Evolutionary conservation across 2,329 filamentous ascomycete genomes (phyloP), one percentile per base, ranked within the genome.

Genomic region (Xylaria sp.): DNA sequence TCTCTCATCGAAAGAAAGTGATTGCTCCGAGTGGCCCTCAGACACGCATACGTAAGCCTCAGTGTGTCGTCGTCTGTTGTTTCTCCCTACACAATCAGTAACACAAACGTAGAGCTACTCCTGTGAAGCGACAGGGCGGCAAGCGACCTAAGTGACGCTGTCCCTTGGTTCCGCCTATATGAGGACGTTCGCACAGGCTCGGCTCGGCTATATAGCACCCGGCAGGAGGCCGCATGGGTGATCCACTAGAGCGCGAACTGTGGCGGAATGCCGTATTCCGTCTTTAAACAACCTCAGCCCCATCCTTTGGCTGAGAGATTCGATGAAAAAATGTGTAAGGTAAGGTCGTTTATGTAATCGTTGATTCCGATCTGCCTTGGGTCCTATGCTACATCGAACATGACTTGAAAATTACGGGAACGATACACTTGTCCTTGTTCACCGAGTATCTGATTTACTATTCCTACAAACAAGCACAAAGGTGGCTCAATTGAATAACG

Each of bases 1-100:
- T 44, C 41, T 46, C 41, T 46, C 41, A n/a, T 46, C 41, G 15
- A 46, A 46, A 18, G 41, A 46, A 10, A 44, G 46, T n/a, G 9
- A 23, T 34, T 7, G 37, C 20, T 58, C 34, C 12, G 44, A 57
- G 57, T 54, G 57, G 18, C 44, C 44, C 54, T 55, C 62, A 69
- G 66, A 69, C 66, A 69, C 44, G 44, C 39, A 34, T 10, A 52
- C 56, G 55, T 51, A 28, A 37, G n/a, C 32, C 32, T 46, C 23
- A 15, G 8, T 25, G 18, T 41, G 37, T 57, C 20, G 7, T 23
- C 15, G n/a, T 46, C 56, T 54, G 58, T 12, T 23, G 32, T 23
- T 18, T 25, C 32, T 18, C 7, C 32, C 6, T 56, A 57, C n/a
- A 51, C 18, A 48, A 48, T 51, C n/a, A 9, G 46, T 37, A 46